Conservation (phyloP, 208 protist species). For the Leishmania tropica region DNA sequence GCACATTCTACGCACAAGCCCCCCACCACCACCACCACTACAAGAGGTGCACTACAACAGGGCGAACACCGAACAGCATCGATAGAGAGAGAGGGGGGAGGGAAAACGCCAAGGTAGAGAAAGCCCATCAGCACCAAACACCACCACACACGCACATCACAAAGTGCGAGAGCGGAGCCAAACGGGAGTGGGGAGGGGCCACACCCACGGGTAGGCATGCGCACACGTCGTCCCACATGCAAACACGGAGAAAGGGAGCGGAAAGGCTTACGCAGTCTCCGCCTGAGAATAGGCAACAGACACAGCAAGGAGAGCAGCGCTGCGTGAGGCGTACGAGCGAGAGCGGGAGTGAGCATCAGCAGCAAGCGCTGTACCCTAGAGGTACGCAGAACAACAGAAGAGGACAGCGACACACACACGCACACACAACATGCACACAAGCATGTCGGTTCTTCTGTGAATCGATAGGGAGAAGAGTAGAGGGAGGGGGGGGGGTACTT, state of each 20-base stretch:
- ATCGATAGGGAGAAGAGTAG: neutral
- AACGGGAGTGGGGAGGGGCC: neutral
- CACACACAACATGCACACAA: neutral
- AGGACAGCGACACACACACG: no score
- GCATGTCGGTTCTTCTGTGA: neutral
- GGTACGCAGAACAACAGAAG: neutral
- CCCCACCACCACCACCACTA: neutral
- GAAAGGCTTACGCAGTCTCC: neutral
- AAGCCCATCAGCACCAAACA: neutral
- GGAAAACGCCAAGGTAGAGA: neutral
- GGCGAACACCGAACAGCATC: neutral
- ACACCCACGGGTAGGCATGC: neutral
- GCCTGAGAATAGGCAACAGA: neutral
- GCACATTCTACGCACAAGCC: neutral
- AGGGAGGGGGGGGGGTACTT: neutral
- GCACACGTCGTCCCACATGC: neutral
- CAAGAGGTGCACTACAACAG: neutral
- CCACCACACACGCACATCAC: neutral
- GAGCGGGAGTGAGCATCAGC: neutral
- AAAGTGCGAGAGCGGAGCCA: neutral
- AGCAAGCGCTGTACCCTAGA: neutral
- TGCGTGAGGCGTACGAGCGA: neutral
- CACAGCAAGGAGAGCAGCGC: neutral
- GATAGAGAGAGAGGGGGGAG: neutral
- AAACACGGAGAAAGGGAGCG: neutral